Percentiles rank a stretch among this genome's conserved stretches.
These are phyloP conservation scores for Wickerhamiella nectarea DNA, from an alignment of 805 yeast genomes.

Conservation along the genomic window DNA sequence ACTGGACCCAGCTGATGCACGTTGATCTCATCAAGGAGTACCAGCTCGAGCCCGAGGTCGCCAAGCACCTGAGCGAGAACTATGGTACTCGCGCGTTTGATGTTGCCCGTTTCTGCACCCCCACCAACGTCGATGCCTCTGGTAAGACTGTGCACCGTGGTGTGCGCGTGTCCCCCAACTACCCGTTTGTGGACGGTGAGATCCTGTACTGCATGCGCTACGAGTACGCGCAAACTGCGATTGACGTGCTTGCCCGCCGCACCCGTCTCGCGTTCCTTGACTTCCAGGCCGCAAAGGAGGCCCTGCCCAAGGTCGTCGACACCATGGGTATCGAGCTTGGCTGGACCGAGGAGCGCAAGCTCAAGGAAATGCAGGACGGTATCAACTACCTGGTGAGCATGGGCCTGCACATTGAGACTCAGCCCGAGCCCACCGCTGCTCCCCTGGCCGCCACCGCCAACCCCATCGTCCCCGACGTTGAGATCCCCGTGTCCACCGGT, in stretches of 20 bases:
- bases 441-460: constrained; percentile 8
- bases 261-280: constrained; percentile 85
- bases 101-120: constrained; percentile 45
- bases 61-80: constrained; percentile 69
- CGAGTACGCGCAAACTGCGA: constrained; percentile 79
- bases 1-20: constrained; percentile 57
- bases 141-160: constrained; percentile 36
- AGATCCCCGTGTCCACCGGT: not conserved
- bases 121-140: constrained; percentile 22
- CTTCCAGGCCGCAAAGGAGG: constrained; percentile 64
- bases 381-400: constrained; percentile 28
- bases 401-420: constrained; percentile 25
- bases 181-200: constrained; percentile 80
- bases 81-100: constrained; percentile 73
- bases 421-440: not conserved
- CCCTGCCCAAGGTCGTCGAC: constrained; percentile 75
- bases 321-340: constrained; percentile 67
- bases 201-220: constrained; percentile 64
- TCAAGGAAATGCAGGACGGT: constrained; percentile 31
- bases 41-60: constrained; percentile 55
- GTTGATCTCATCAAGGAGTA: constrained; percentile 73
- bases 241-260: constrained; percentile 86
- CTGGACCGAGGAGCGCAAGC: constrained; percentile 54
- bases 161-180: constrained; percentile 26
- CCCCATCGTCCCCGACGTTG: constrained; percentile 5